Evolutionary conservation across 805 yeast genomes (phyloP), one percentile per base, ranked within the genome.

Genomic region (Candida silvatica): DNA sequence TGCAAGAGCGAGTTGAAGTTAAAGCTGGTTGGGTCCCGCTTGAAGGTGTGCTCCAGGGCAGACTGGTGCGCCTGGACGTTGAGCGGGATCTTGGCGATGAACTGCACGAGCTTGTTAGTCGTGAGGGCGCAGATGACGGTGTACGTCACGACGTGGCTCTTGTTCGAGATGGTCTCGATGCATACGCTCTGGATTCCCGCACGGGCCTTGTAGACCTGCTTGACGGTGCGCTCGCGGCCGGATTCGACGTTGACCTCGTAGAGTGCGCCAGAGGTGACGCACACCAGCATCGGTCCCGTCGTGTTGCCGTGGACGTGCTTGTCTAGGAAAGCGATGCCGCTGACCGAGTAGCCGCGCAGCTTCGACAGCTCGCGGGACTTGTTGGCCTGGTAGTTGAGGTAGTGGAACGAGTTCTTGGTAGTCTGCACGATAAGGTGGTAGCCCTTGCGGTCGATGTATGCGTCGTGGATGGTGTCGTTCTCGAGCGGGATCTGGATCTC

Each of bases 401-500:
- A 73, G 46, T 55, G 73, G 45, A 67, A 67, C 34, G 72, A 76
- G 25, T 62, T 56, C 20, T 52, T 55, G 5, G 55, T 46, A 0
- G 78, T 70, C 6, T 74, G 61, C 1, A 73, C 62, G 8, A 77
- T 57, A 24, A 77, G 48, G 44, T 74, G 78, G 8, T 57, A 51
- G 2, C 82, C 81, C 0, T 66, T 48, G 0, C 69, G 66, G 47
- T 75, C 81, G 30, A 69, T 52, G 46, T 58, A 76, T 2, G 74
- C 54, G 26, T 52, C 45, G 8, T 38, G 36, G 3, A 57, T 46
- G 15, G 64, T 54, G 14, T 49, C 52, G 7, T 41, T 45, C 11
- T 39, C 35, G 3, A 50, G 25, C 5, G 47, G 52, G 2, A 69
- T 39, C 9, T 52, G 54, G n/a, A 64, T 48, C 17, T 54, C 58